These are phyloP conservation scores for Lichenothelia convexa DNA, from an alignment of 495 filamentous ascomycete genomes.

Conservation along the genomic window DNA sequence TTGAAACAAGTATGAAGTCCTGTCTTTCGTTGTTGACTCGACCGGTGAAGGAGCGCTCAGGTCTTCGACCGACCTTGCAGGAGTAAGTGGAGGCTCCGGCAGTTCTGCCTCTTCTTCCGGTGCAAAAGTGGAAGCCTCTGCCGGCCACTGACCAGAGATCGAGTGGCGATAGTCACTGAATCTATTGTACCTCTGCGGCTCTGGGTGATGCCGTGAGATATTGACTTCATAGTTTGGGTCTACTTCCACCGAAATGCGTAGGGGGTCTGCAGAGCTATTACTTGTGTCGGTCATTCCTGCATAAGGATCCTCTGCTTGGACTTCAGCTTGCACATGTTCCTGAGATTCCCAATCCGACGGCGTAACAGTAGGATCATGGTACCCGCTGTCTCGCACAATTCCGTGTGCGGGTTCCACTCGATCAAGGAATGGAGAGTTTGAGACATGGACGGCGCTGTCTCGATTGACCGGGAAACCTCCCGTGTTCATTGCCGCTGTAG, in stretches of 20 bases:
- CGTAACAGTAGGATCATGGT: conserved; percentile 17
- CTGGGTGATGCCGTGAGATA: conserved; percentile 7
- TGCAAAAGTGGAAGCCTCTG: no score
- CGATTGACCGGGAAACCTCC: conserved; percentile 22
- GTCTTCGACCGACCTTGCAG: no score
- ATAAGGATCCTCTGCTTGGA: neutral
- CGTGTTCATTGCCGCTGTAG: conserved; percentile 11
- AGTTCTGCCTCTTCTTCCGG: neutral
- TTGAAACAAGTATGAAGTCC: conserved; percentile 33
- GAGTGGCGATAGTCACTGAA: no score
- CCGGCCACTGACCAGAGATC: no score
- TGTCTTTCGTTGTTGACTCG: conserved; percentile 34
- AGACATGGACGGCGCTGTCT: conserved; percentile 32
- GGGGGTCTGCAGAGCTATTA: conserved; percentile 8
- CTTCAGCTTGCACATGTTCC: neutral
- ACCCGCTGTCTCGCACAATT: conserved; percentile 24
- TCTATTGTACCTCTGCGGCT: no score
- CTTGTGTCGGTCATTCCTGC: neutral
- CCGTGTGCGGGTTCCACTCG: conserved; percentile 9
- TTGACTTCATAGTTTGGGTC: conserved; percentile 8
- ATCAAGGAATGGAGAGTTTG: conserved; percentile 27
- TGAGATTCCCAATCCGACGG: conserved; percentile 5
- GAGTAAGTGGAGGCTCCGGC: neutral
- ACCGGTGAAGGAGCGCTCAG: conserved; percentile 22
- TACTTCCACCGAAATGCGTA: conserved; percentile 11